Evolutionary conservation across 768 basidiomycete species (phyloP).

Genomic region (Lactifluus echinatus): DNA sequence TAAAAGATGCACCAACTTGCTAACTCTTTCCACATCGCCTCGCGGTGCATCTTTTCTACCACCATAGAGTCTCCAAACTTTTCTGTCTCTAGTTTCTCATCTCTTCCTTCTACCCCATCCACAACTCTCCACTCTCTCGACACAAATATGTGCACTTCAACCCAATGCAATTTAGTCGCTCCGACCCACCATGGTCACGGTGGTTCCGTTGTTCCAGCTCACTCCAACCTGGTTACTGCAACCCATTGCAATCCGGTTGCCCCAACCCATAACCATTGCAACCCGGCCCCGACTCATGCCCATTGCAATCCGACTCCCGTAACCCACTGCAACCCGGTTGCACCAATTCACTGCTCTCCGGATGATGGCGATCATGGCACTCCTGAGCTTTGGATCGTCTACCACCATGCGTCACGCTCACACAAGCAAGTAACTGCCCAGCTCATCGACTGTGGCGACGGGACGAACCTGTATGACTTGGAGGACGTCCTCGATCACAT

Average conservation of each 20-base stretch:
- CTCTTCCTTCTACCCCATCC: not conserved
- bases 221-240: not conserved
- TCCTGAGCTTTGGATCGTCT: slow-evolving; percentile 39
- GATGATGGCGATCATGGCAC: slow-evolving; percentile 4
- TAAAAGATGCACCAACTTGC: not conserved
- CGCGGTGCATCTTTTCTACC: not conserved
- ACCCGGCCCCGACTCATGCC: too few species aligned
- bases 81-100: not conserved
- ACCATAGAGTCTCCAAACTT: not conserved
- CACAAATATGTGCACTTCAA: not conserved
- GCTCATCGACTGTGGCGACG: slow-evolving; percentile 39
- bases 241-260: not conserved
- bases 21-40: not conserved
- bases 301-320: not conserved
- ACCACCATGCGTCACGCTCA: slow-evolving; percentile 38
- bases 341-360: not conserved
- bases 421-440: slow-evolving; percentile 36
- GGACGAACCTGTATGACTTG: slow-evolving; percentile 34
- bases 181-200: too few species aligned
- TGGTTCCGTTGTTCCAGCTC: not conserved
- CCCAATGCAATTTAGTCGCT: not conserved
- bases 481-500: slow-evolving; percentile 41
- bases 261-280: too few species aligned
- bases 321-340: not conserved
- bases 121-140: not conserved